Conservation (phyloP, 139 green algal species). For the Nannochloris sp. region DNA sequence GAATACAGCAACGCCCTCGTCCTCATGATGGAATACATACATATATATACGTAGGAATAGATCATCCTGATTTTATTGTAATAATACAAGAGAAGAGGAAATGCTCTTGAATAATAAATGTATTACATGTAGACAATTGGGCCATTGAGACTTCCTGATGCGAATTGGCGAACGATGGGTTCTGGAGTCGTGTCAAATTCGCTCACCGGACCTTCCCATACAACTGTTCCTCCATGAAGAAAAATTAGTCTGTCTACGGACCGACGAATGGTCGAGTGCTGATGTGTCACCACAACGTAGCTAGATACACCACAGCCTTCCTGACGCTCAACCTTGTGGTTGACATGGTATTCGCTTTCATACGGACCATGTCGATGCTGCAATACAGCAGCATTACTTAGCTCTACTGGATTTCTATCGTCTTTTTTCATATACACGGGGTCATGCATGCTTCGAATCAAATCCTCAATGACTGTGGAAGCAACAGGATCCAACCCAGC, state of each 20-base stretch:
- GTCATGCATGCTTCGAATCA: conserved; percentile 83
- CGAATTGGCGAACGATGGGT: conserved; percentile 93
- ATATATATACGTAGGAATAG: no score
- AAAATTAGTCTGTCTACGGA: conserved; percentile 95
- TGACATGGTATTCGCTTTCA: not conserved
- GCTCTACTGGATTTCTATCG: conserved; percentile 1
- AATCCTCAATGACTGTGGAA: conserved; percentile 92
- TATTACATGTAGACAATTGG: conserved; percentile 81
- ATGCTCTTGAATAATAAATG: not conserved
- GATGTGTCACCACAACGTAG: conserved; percentile 99
- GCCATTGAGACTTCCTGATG: conserved; percentile 68
- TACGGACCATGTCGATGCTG: no score
- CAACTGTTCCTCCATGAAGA: conserved; percentile 85
- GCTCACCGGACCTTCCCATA: conserved; percentile 80
- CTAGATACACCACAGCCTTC: conserved; percentile 51
- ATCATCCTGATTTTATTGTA: not conserved
- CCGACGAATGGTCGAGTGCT: conserved; percentile 90
- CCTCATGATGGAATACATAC: not conserved
- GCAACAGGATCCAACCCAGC: conserved; percentile 95
- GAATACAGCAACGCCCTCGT: not conserved
- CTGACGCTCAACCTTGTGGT: not conserved
- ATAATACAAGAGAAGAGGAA: conserved; percentile 1
- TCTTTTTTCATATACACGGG: not conserved
- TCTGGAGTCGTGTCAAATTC: conserved; percentile 93
- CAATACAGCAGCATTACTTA: no score